A percentile compares a stretch with the other conserved stretches of the same genome.
These are phyloP conservation scores for Herpetomonas samuelpessoai DNA, from an alignment of 208 protist species.

Conservation along the genomic window DNA sequence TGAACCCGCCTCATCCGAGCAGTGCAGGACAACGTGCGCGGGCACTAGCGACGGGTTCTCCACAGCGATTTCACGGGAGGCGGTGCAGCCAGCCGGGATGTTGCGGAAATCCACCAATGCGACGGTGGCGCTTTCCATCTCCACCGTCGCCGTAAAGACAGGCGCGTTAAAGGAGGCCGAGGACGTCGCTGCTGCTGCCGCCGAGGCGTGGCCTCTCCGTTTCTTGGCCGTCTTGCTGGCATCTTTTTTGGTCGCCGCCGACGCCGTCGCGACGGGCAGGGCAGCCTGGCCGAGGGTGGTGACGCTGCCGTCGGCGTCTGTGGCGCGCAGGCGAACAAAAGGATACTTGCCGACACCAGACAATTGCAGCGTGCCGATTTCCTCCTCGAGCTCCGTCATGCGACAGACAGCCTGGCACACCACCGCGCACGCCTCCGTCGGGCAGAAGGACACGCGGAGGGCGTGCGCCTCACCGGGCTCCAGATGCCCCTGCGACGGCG, in stretches of 20 bases:
- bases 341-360: slow-evolving; percentile 93
- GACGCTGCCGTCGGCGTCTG: neutral
- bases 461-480: slow-evolving; percentile 40
- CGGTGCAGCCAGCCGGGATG: slow-evolving; percentile 27
- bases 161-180: neutral
- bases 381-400: slow-evolving; percentile 43
- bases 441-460: slow-evolving; percentile 56
- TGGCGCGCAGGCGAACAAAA: slow-evolving; percentile 38
- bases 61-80: slow-evolving; percentile 43
- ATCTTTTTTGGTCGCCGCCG: neutral
- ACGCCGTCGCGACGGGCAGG: too few species aligned
- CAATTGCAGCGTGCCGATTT: slow-evolving; percentile 56
- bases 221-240: neutral
- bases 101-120: slow-evolving; percentile 39
- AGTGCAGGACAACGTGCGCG: slow-evolving; percentile 42
- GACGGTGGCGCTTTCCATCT: slow-evolving; percentile 5
- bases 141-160: neutral
- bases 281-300: neutral
- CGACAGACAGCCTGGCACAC: slow-evolving; percentile 81
- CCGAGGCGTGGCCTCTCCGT: too few species aligned
- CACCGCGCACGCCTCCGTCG: slow-evolving; percentile 69
- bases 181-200: neutral
- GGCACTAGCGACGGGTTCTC: slow-evolving; percentile 78
- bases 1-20: neutral
- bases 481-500: slow-evolving; percentile 47